These are phyloP conservation scores for Neofusicoccum laricinum DNA, from an alignment of 2,329 filamentous ascomycete species.

Conservation along the genomic window DNA sequence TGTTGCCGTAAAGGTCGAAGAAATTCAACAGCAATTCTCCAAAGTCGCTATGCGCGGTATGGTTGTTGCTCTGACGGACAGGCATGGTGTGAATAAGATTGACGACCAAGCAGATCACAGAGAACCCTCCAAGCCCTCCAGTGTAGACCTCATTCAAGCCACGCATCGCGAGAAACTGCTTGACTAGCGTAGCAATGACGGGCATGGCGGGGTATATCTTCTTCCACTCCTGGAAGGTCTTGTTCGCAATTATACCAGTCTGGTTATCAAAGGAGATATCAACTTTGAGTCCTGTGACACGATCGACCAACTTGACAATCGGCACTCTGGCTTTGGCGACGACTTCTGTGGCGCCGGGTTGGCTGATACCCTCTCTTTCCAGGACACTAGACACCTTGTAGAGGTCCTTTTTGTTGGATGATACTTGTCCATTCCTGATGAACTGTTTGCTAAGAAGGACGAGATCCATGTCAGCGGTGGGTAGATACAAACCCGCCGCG, in stretches of 20 bases:
- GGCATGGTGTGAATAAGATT: slow-evolving; percentile 83
- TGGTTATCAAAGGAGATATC: slow-evolving; percentile 95
- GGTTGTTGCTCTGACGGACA: slow-evolving; percentile 59
- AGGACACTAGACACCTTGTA: slow-evolving; percentile 64
- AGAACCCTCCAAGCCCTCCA: slow-evolving; percentile 90
- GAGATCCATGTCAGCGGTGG: slow-evolving; percentile 88
- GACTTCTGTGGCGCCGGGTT: slow-evolving; percentile 59
- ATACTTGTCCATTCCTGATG: slow-evolving; percentile 41
- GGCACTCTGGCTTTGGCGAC: slow-evolving; percentile 80
- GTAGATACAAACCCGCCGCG: slow-evolving; percentile 73
- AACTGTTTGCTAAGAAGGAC: slow-evolving; percentile 71
- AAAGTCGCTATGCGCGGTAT: slow-evolving; percentile 64
- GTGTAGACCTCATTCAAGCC: slow-evolving; percentile 87
- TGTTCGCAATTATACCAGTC: slow-evolving; percentile 74
- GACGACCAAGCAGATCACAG: slow-evolving; percentile 88
- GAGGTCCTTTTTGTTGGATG: slow-evolving; percentile 56
- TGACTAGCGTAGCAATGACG: slow-evolving; percentile 79
- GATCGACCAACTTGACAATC: slow-evolving; percentile 86
- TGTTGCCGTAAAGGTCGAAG: slow-evolving; percentile 81
- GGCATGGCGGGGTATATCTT: slow-evolving; percentile 78
- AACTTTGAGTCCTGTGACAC: slow-evolving; percentile 72
- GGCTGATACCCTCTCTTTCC: slow-evolving; percentile 54
- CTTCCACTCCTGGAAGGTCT: slow-evolving; percentile 81
- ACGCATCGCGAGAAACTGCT: slow-evolving; percentile 88
- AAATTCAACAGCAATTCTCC: slow-evolving; percentile 84